Evolutionary conservation across 805 yeast genomes (phyloP).

Genomic region (Saturnispora hagleri): DNA sequence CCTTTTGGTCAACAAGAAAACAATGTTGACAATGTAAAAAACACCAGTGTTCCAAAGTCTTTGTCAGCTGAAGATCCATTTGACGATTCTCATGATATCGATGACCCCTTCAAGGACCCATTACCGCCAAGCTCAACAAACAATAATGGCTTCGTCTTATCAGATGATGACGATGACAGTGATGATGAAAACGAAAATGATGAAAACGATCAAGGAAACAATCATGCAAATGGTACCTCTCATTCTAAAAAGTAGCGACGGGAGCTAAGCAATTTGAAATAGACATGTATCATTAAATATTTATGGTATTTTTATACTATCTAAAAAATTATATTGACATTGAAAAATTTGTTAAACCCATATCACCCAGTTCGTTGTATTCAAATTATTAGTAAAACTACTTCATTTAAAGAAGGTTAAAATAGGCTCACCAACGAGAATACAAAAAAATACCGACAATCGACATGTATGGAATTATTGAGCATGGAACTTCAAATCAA

Average conservation of each 20-base stretch:
- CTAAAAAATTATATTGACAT: not conserved
- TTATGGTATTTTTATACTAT: not conserved
- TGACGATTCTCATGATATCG: slow-evolving; percentile 19
- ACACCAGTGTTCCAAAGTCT: not conserved
- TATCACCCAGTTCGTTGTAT: too few species aligned
- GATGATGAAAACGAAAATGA: not conserved
- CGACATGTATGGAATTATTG: too few species aligned
- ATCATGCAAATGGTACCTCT: not conserved
- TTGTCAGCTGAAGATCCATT: slow-evolving; percentile 22
- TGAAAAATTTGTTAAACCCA: too few species aligned
- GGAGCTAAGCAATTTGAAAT: not conserved
- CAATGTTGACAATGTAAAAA: not conserved
- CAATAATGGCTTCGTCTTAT: slow-evolving; percentile 21
- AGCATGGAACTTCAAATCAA: too few species aligned
- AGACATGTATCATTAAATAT: not conserved
- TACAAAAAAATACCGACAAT: too few species aligned
- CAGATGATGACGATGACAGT: slow-evolving; percentile 25
- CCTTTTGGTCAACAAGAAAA: slow-evolving; percentile 21
- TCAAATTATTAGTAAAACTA: too few species aligned
- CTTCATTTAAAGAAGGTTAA: too few species aligned
- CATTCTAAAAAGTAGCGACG: not conserved
- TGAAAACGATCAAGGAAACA: not conserved
- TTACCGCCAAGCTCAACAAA: slow-evolving; percentile 15
- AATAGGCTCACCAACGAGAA: too few species aligned
- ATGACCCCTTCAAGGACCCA: slow-evolving; percentile 13